Conservation (phyloP, 2,329 filamentous ascomycete species). For the Ceratocystis diversiconidia region DNA sequence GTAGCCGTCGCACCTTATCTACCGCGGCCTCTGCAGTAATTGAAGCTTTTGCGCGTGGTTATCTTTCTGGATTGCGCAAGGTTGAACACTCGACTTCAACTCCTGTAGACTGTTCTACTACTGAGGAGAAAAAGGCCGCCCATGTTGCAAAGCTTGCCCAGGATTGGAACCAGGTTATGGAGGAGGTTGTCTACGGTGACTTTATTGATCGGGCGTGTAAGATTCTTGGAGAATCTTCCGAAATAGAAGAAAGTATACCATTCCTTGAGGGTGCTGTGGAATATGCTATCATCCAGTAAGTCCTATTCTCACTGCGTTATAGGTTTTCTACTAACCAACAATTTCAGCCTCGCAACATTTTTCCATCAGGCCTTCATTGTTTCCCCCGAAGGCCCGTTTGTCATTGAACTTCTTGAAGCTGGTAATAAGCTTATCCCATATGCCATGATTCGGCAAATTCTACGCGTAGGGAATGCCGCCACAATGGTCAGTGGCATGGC, state of each 20-base stretch:
- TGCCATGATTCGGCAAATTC: constrained; percentile 54
- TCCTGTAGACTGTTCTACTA: constrained; percentile 42
- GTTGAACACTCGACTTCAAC: constrained; percentile 13
- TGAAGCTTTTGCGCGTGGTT: constrained; percentile 53
- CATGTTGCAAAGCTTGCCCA: constrained; percentile 29
- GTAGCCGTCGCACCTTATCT: constrained; percentile 59
- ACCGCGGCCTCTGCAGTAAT: constrained; percentile 56
- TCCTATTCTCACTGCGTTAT: constrained; percentile 9
- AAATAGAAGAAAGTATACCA: constrained; percentile 49
- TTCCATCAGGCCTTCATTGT: constrained; percentile 59
- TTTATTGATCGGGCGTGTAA: constrained; percentile 51
- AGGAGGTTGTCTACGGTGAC: constrained; percentile 52
- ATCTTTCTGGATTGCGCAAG: constrained; percentile 44
- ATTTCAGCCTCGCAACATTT: constrained; percentile 51
- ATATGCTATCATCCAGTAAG: constrained; percentile 55
- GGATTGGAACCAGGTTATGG: constrained; percentile 54
- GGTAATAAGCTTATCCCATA: constrained; percentile 60
- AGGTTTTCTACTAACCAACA: constrained; percentile 2
- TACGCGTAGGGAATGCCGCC: constrained; percentile 64
- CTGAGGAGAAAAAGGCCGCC: constrained; percentile 32
- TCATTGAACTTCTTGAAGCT: constrained; percentile 56
- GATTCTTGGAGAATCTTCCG: constrained; percentile 43
- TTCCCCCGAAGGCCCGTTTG: constrained; percentile 60
- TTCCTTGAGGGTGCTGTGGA: constrained; percentile 51
- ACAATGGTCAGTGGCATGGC: constrained; percentile 70